Conservation (phyloP, 2,329 filamentous ascomycete species). For the Thermothelomyces thermophilus region DNA sequence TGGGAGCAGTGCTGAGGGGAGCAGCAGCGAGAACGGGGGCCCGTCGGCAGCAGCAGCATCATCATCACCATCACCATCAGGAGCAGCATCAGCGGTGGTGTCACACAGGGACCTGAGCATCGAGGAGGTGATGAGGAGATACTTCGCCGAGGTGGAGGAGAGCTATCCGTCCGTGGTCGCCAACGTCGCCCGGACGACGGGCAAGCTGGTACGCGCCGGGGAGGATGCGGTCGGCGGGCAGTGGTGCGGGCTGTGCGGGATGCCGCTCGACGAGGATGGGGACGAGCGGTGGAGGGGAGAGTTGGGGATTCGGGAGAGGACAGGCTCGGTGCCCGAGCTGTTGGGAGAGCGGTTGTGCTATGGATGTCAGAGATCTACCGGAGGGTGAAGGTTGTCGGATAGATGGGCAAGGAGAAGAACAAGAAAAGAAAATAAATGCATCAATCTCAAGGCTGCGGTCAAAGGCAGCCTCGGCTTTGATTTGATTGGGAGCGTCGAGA, state of each 20-base stretch:
- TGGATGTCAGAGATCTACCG: conserved; percentile 62
- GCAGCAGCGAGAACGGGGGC: neutral
- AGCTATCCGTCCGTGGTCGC: conserved; percentile 87
- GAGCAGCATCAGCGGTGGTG: conserved; percentile 34
- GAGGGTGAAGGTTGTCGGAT: conserved; percentile 20
- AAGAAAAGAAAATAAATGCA: neutral
- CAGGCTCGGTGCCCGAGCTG: conserved; percentile 29
- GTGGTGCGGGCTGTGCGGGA: conserved; percentile 63
- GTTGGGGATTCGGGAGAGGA: conserved; percentile 50
- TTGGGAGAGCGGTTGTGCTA: conserved; percentile 52
- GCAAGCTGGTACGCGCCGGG: conserved; percentile 58
- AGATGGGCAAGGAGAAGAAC: neutral
- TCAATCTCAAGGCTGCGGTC: no score
- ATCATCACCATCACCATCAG: no score
- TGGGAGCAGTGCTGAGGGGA: neutral
- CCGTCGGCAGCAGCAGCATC: neutral
- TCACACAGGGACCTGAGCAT: conserved; percentile 77
- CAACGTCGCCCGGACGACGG: conserved; percentile 90
- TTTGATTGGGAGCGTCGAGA: neutral
- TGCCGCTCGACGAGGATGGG: conserved; percentile 56
- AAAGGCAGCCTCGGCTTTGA: neutral
- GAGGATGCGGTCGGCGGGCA: conserved; percentile 26
- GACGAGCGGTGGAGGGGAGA: conserved; percentile 58
- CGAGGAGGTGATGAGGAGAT: conserved; percentile 81
- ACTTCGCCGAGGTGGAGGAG: conserved; percentile 78